Evolutionary conservation across 2,329 filamentous ascomycete species (phyloP), one percentile per base, ranked within the genome.

Genomic region (Fusarium solani-melongenae): DNA sequence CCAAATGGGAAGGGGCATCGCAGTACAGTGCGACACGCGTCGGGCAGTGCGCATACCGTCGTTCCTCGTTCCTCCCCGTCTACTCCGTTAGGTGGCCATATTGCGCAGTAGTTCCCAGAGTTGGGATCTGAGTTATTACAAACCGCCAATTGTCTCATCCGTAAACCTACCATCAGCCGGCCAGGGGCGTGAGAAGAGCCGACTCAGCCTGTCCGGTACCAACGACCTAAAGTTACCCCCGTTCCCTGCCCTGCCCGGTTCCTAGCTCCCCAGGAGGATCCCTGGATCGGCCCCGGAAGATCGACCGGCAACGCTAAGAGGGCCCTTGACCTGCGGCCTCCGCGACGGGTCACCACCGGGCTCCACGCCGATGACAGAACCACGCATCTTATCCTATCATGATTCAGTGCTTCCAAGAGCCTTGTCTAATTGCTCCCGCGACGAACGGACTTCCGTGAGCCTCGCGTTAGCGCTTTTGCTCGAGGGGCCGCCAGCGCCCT

Each of bases 241-340:
- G 33, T 34, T 38, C 34, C 63, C 69, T 36, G 34, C 46, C 55
- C 39, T 70, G 20, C 38, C 39, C 38, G 29, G 72, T 64, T 67
- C 68, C 71, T 72, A 72, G 68, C 59, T 72, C 69, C 68, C 57
- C 56, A 53, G 68, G 59, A 72, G 68, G 62, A 68, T 73, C 72
- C 69, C 46, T 70, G 69, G 53, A 55, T 70, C 53, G 34, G 62
- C 55, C 69, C 69, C 58, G 72, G 72, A 72, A 66, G 72, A 75
- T 75, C 72, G 72, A 59, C 67, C 70, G 61, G 70, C 33, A 22
- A 29, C 53, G 24, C 53, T 20, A 38, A 36, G 34, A 66, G 12
- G 55, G n/a, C n/a, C 36, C 49, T 57, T 57, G 36, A 22, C 46
- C 46, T 57, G 22, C 58, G 44, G 49, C 46, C 63, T 53, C 57